Evolutionary conservation across 2,329 filamentous ascomycete genomes (phyloP), one percentile per base, ranked within the genome.

Genomic region (Gnomoniopsis sp.): DNA sequence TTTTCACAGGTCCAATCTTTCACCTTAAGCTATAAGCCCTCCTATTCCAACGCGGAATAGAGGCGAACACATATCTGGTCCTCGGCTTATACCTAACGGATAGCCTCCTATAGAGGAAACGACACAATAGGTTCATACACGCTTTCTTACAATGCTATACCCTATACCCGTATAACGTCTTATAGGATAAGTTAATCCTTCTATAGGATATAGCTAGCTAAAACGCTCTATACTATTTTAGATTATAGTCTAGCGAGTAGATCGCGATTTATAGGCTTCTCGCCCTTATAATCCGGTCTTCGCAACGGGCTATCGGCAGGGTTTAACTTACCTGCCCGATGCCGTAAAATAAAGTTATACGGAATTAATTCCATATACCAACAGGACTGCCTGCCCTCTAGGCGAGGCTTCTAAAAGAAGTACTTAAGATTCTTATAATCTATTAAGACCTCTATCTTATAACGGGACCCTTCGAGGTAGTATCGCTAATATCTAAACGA

Each of bases 381-480:
- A 50, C 19, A 30, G 11, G 30, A 43, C 36, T 56, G 34, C n/a
- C 38, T 41, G n/a, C 50, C 36, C 15, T 53, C 43, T 4, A 53
- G 33, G 50, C 36, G 17, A n/a, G 46, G 19, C n/a, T 46, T 26
- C 33, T 58, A 26, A 55, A 59, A 36, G 22, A 59, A 65, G 44
- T 26, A 61, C 66, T 23, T 60, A 61, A 57, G 64, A 58, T 49
- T 65, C 33, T 19, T 22, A 53, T 53, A 50, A 36, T 50, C n/a
- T 50, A 19, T 41, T 33, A 60, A 62, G 10, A 66, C 41, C 33
- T 65, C 55, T 19, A 66, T 50, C 30, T 22, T 46, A 47, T 60
- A 58, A 21, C 56, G 55, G 44, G 34, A 38, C 22, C 53, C 49
- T 62, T 66, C 36, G 7, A 66, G 43, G 33, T 66, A 64, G 49